A percentile compares a stretch with the other conserved stretches of the same genome.
phyloP scores from a whole-genome alignment of 768 basidiomycete species.

The Boletus insuetus region DNA sequence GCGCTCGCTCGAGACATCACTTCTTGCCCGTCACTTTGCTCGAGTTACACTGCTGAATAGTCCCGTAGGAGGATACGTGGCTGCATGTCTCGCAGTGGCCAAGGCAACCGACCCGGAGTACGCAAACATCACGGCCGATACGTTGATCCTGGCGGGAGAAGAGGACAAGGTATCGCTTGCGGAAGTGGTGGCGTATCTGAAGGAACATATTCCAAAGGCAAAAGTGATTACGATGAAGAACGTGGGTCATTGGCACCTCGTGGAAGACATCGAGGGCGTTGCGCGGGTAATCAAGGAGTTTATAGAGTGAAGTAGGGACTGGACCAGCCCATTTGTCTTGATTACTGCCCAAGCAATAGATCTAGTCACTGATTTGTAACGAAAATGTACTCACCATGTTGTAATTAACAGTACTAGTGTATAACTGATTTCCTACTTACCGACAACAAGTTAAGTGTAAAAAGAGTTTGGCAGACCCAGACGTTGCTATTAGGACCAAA shows the following conservation, averaged over 20 bases:
- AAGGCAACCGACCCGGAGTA: neutral
- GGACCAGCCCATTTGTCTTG: too few relatives aligned
- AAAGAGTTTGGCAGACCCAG: neutral
- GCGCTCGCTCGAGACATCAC: neutral
- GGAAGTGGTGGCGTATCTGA: neutral
- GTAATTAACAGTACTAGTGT: too few relatives aligned
- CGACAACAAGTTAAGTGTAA: too few relatives aligned
- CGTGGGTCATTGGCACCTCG: slow-evolving; percentile 2
- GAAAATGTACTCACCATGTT: too few relatives aligned
- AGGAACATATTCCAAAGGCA: neutral
- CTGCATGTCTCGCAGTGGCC: neutral
- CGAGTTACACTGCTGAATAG: neutral
- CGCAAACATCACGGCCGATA: neutral
- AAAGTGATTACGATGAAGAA: neutral
- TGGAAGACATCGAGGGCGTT: slow-evolving; percentile 5
- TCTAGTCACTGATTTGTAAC: neutral
- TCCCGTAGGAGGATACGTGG: neutral
- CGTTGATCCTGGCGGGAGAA: slow-evolving; percentile 2
- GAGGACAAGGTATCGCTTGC: neutral
- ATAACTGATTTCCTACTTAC: too few relatives aligned
- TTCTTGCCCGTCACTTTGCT: slow-evolving; percentile 1
- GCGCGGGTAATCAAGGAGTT: neutral
- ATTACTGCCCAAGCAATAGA: too few relatives aligned
- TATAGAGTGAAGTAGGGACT: neutral
- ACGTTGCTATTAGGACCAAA: slow-evolving; percentile 4